These are phyloP conservation scores for Lasiodiplodia citricola DNA, from an alignment of 2,329 filamentous ascomycete species.

Conservation along the genomic window DNA sequence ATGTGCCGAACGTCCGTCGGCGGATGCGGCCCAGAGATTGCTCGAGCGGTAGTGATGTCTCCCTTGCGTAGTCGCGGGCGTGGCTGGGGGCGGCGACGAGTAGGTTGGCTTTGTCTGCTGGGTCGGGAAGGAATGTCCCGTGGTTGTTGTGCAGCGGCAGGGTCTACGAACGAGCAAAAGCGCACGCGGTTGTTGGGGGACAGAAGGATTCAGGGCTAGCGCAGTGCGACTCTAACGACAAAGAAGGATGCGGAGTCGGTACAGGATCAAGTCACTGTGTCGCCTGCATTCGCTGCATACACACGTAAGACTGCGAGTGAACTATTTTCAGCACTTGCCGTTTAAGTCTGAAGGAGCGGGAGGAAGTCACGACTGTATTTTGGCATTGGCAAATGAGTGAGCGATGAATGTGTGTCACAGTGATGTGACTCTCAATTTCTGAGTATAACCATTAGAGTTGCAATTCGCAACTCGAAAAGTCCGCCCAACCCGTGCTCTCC, in stretches of 20 bases:
- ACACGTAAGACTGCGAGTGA: background rate
- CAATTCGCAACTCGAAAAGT: background rate
- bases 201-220: background rate
- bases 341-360: background rate
- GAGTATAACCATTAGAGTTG: background rate
- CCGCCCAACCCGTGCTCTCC: slow-evolving; percentile 3
- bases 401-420: background rate
- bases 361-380: background rate
- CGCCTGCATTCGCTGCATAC: background rate
- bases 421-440: slow-evolving; percentile 6
- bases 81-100: background rate
- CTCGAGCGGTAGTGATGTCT: too few species aligned
- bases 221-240: background rate
- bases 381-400: background rate
- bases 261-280: background rate
- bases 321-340: background rate
- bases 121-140: background rate
- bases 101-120: background rate
- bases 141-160: background rate
- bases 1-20: background rate
- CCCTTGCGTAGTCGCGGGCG: background rate
- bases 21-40: too few species aligned
- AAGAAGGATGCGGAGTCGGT: background rate
- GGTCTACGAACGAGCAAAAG: background rate
- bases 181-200: background rate